Evolutionary conservation across 2,329 filamentous ascomycete species (phyloP), one percentile per base, ranked within the genome.

Genomic region (Reticulascus tulasneorum): DNA sequence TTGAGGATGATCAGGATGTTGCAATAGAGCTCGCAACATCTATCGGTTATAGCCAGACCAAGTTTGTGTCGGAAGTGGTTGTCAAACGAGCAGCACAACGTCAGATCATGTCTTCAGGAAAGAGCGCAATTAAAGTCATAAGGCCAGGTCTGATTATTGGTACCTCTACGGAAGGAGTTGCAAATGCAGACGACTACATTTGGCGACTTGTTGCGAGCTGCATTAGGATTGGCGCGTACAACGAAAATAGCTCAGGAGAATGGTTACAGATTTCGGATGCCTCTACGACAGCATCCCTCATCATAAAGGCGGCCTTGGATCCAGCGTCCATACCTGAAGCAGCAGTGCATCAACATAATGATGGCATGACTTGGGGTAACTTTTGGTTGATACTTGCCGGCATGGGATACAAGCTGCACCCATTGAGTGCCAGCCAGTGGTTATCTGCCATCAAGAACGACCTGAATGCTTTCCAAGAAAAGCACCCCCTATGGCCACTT

Each of bases 31-130:
- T 40, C 7, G 30, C 34, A 2, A n/a, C 21, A 25, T 48, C 22
- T 35, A 51, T 44, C 16, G 44, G 44, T 2, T 51, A 51, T 25
- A 43, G 33, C 27, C 48, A 50, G 35, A 49, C 47, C 3, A 51
- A 51, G 28, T 50, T 50, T 22, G 48, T 51, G 7, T 35, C 48
- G 4, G 46, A 51, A 15, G 38, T 42, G 2, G 18, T 51, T 16
- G 42, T 47, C 7, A 42, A 31, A 13, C 35, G 47, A 10, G 45
- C 42, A 2, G 46, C 47, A 4, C 32, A 30, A 5, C 41, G 48
- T 9, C n/a, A n/a, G n/a, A n/a, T n/a, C n/a, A 23, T 33, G 4
- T 9, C 4, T 2, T 1, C 17, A 5, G n/a, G 12, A 6, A n/a
- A 7, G n/a, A 32, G 38, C 6, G 37, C 37, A 4, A 38, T 40